Base-by-base conservation (phyloP, 108 stramenopile species). In the Bacterosira constricta region DNA sequence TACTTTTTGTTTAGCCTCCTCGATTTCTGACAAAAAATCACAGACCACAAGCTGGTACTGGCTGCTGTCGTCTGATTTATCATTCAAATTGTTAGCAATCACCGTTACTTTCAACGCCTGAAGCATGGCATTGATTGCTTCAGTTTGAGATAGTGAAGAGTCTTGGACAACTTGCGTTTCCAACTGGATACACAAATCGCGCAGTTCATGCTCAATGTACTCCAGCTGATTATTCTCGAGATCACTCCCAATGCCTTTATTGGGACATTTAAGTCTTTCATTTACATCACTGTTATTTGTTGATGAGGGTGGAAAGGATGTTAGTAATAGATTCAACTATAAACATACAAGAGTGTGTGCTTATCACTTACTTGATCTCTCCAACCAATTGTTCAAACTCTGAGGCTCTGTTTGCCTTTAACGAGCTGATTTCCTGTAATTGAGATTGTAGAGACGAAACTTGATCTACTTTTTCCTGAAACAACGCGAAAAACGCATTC, bases 11-110 rank as follows among this genome's bases (percentile, higher is more conserved):
- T 57, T 56, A 12, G 63, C 72, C 29, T 55, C 39, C 23, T 73
- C 63, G 15, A 64, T 64, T 20, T 73, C 63, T 2, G 53, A 55
- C 5, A 73, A 30, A 20, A 73, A 64, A 41, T 45, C 55, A 26
- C 45, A 18, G 20, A 12, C 37, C 36, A 35, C 32, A 58, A 38
- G 51, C 20, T 36, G 13, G 44, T 47, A 2, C 6, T 13, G 13
- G 25, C 39, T 0, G 11, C 17, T 38, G 0, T 57, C 29, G 21
- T 30, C 32, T 75, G 23, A 7, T 1, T 20, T 13, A 35, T 42
- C 61, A 62, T 47, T 47, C 46, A 47, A 47, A 47, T 47, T 3
- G 46, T 47, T 47, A 23, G 6, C 12, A 18, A 23, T 47, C 25
- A 30, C 30, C 32, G 65, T 34, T 6, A 37, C 34, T 18, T 66